A percentile compares a stretch with the other conserved stretches of the same genome.
Conservation (phyloP, 1,139 yeast genomes). For the Ogataea hybrid region DNA sequence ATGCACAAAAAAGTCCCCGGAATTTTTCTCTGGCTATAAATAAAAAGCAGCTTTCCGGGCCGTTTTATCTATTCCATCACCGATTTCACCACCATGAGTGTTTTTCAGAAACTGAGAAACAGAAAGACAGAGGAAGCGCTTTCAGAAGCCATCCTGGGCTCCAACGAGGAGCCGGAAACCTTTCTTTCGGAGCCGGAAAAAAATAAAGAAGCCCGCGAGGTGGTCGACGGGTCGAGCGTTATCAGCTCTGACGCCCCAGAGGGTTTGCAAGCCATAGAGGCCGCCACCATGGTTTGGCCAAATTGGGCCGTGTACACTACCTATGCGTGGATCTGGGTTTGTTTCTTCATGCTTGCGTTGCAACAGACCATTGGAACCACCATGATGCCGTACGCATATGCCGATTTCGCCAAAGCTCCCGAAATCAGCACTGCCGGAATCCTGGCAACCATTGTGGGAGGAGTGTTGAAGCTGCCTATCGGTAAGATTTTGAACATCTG, state of each 20-base stretch:
- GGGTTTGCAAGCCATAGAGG: slow-evolving; percentile 21
- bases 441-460: slow-evolving; percentile 45
- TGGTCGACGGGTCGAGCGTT: no score
- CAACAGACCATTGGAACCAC: slow-evolving; percentile 19
- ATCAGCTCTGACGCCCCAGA: slow-evolving; percentile 9
- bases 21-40: no score
- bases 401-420: slow-evolving; percentile 22
- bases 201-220: no score
- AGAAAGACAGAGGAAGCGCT: no score
- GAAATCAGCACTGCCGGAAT: slow-evolving; percentile 23
- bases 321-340: slow-evolving; percentile 24
- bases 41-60: no score
- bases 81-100: no score
- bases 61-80: no score
- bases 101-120: no score
- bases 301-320: slow-evolving; percentile 16
- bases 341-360: slow-evolving; percentile 23
- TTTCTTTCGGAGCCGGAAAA: no score
- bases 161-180: no score
- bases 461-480: slow-evolving; percentile 47
- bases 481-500: slow-evolving; percentile 32
- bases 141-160: no score
- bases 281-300: slow-evolving; percentile 23
- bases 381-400: slow-evolving; percentile 17
- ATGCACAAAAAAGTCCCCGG: no score